phyloP scores from a whole-genome alignment of 345 rosid species.

The Rubroshorea leprosula region DNA sequence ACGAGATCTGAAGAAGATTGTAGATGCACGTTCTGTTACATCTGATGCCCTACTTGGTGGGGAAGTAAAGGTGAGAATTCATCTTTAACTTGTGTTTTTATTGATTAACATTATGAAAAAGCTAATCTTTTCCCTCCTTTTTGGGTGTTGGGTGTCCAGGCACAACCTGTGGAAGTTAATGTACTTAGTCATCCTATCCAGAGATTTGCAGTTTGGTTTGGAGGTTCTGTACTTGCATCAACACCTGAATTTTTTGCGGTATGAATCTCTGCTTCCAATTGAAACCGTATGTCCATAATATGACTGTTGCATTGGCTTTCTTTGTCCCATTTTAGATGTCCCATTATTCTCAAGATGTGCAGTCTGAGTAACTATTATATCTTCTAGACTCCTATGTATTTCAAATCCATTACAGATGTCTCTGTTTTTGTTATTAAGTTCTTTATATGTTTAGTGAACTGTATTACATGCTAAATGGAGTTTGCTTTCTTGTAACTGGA shows the following conservation, averaged over 20 bases:
- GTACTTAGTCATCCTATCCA: constrained; percentile 96
- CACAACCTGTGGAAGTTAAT: constrained; percentile 92
- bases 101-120: constrained; percentile 4
- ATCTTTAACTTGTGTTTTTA: not conserved
- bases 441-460: too few relatives aligned
- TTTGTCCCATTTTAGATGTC: not conserved
- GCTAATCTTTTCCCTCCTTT: constrained; percentile 5
- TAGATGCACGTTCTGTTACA: constrained; percentile 82
- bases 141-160: constrained; percentile 29
- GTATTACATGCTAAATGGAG: too few relatives aligned
- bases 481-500: too few relatives aligned
- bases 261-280: constrained; percentile 21
- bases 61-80: constrained; percentile 53
- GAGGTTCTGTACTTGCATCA: constrained; percentile 96
- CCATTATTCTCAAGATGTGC: not conserved
- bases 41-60: constrained; percentile 77
- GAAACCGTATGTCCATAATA: too few relatives aligned
- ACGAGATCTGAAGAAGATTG: constrained; percentile 92
- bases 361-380: not conserved
- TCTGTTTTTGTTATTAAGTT: too few relatives aligned
- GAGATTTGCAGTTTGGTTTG: constrained; percentile 98
- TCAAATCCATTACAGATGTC: too few relatives aligned
- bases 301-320: not conserved
- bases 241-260: constrained; percentile 94
- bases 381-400: not conserved